phyloP scores from a whole-genome alignment of 2,329 filamentous ascomycete genomes.

The Emericellopsis atlantica region DNA sequence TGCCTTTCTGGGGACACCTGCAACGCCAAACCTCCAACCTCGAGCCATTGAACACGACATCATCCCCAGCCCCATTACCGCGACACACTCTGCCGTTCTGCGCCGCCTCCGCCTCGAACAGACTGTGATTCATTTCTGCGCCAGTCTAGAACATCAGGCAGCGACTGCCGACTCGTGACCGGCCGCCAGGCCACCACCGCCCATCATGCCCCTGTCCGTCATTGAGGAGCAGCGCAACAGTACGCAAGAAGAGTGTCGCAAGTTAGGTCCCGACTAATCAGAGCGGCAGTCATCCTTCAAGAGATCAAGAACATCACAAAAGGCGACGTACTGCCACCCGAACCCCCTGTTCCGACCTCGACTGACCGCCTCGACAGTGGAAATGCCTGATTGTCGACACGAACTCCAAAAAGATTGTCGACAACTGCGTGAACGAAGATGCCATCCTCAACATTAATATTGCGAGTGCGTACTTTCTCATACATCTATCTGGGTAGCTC shows the following conservation, averaged over 20 bases:
- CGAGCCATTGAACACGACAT: too few species aligned
- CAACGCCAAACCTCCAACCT: too few species aligned
- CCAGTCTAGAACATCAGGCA: too few species aligned
- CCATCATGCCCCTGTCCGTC: constrained; percentile 71
- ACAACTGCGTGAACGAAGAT: constrained; percentile 88
- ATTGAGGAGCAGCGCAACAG: constrained; percentile 65
- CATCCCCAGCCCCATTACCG: too few species aligned
- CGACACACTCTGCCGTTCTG: too few species aligned
- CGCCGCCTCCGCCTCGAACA: too few species aligned
- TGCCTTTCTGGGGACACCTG: too few species aligned
- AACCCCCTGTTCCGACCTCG: background rate
- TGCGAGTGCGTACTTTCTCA: constrained; percentile 52
- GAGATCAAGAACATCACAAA: constrained; percentile 64
- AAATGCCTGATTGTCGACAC: constrained; percentile 91
- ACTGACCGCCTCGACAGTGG: constrained; percentile 48
- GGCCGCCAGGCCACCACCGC: background rate
- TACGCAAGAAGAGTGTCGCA: constrained; percentile 5
- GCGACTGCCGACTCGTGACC: background rate
- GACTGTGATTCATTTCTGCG: too few species aligned
- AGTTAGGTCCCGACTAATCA: constrained; percentile 7
- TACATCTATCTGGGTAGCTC: too few species aligned
- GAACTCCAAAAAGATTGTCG: constrained; percentile 69
- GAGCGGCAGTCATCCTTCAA: constrained; percentile 18
- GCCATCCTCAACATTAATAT: constrained; percentile 95
- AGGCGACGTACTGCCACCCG: constrained; percentile 53